These are phyloP conservation scores for Leishmania aethiopica DNA, from an alignment of 208 protist species.

Conservation along the genomic window DNA sequence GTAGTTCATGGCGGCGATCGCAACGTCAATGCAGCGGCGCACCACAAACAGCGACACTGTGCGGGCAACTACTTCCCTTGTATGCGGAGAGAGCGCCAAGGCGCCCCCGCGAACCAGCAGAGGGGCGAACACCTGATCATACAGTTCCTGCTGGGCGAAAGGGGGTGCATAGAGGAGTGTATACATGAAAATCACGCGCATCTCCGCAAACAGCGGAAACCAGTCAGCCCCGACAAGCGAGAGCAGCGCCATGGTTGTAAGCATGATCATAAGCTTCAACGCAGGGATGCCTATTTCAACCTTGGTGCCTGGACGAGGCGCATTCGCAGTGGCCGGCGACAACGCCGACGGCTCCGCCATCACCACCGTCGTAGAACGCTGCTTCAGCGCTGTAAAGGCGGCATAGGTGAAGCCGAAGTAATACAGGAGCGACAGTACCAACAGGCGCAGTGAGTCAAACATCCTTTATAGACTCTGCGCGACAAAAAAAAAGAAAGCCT, in stretches of 20 bases:
- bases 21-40: slow-evolving; percentile 34
- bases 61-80: slow-evolving; percentile 35
- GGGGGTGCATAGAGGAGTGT: slow-evolving; percentile 57
- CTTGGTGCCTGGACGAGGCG: background rate
- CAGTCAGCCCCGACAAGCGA: slow-evolving; percentile 49
- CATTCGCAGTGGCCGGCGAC: background rate
- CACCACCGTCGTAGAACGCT: slow-evolving; percentile 24
- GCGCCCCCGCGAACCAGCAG: slow-evolving; percentile 29
- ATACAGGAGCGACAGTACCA: slow-evolving; percentile 29
- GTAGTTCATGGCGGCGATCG: slow-evolving; percentile 53
- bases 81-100: slow-evolving; percentile 30
- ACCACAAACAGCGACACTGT: slow-evolving; percentile 38
- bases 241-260: slow-evolving; percentile 41
- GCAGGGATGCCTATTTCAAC: slow-evolving; percentile 30
- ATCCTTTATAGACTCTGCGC: slow-evolving; percentile 2
- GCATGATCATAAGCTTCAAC: slow-evolving; percentile 76
- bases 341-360: background rate
- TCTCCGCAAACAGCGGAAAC: slow-evolving; percentile 66
- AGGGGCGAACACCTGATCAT: slow-evolving; percentile 54
- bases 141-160: slow-evolving; percentile 56
- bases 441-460: slow-evolving; percentile 23
- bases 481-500: background rate
- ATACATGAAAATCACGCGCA: slow-evolving; percentile 58
- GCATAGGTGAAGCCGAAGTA: slow-evolving; percentile 60
- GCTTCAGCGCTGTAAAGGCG: slow-evolving; percentile 44